phyloP scores from a whole-genome alignment of 169 alveolate species.

The Plasmodium coatneyi region DNA sequence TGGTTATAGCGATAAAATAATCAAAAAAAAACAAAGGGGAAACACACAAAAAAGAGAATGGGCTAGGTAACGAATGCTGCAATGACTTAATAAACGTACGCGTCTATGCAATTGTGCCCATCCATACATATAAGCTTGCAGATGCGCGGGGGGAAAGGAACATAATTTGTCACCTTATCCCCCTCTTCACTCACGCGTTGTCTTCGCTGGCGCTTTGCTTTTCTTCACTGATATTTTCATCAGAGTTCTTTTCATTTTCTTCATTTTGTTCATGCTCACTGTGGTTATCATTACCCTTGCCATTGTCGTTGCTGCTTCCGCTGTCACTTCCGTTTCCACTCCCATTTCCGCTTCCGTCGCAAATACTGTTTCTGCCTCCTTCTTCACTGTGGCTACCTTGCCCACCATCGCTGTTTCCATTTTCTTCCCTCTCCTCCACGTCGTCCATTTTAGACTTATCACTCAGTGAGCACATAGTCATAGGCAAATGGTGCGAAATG shows the following conservation, averaged over 20 bases:
- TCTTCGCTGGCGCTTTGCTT: conserved; percentile 10
- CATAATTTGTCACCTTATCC: not conserved
- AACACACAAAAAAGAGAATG: not conserved
- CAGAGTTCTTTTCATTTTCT: not conserved
- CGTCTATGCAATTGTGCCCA: not conserved
- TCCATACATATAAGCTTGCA: not conserved
- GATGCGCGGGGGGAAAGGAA: not conserved
- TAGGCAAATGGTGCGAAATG: conserved; percentile 65
- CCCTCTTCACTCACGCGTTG: not conserved
- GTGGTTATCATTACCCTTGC: not conserved
- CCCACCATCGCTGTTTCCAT: not conserved
- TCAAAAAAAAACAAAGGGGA: not conserved
- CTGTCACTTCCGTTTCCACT: not conserved
- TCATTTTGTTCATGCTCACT: not conserved
- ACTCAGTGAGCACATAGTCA: conserved; percentile 40
- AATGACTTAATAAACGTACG: not conserved
- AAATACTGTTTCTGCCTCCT: not conserved
- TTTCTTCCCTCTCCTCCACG: not conserved
- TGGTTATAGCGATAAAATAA: not conserved
- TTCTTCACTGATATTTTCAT: conserved; percentile 12
- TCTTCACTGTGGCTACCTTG: not conserved
- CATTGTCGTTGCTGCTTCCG: conserved; percentile 6
- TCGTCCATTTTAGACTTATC: conserved; percentile 28
- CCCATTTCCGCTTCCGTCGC: not conserved
- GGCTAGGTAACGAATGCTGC: not conserved